These are phyloP conservation scores for Erythrophleum fordii DNA, from an alignment of 306 rosid genomes.

Conservation along the genomic window DNA sequence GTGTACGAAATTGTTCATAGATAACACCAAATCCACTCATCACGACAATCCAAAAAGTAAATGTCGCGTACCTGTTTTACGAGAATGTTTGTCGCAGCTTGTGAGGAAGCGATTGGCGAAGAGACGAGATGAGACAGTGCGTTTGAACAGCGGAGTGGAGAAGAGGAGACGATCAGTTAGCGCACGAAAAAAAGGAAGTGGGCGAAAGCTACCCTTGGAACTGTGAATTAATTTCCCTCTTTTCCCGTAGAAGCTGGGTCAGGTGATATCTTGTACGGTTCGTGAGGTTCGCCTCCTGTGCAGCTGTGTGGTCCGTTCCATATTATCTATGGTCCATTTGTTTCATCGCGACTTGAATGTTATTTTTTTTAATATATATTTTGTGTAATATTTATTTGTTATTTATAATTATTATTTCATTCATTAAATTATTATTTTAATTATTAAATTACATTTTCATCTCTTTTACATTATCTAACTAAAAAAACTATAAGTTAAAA, in stretches of 20 bases:
- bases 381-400: not conserved
- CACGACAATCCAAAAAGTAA: constrained; percentile 26
- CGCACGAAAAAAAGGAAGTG: constrained; percentile 9
- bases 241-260: not conserved
- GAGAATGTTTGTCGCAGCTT: constrained; percentile 23
- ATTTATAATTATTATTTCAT: not conserved
- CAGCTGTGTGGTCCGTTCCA: not conserved
- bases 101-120: constrained; percentile 15
- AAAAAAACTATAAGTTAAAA: too few relatives aligned
- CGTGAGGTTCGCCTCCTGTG: not conserved
- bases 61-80: not conserved
- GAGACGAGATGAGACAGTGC: constrained; percentile 28
- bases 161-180: constrained; percentile 24
- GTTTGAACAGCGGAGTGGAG: constrained; percentile 18
- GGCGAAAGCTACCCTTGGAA: constrained; percentile 29
- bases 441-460: too few relatives aligned
- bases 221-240: constrained; percentile 14
- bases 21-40: not conserved
- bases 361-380: too few relatives aligned
- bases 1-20: not conserved
- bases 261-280: constrained; percentile 8
- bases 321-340: too few relatives aligned
- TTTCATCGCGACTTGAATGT: too few relatives aligned
- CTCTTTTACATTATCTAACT: too few relatives aligned
- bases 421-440: too few relatives aligned